These are phyloP conservation scores for Tetrahymena elliotti DNA, from an alignment of 73 alveolate species.

Conservation along the genomic window DNA sequence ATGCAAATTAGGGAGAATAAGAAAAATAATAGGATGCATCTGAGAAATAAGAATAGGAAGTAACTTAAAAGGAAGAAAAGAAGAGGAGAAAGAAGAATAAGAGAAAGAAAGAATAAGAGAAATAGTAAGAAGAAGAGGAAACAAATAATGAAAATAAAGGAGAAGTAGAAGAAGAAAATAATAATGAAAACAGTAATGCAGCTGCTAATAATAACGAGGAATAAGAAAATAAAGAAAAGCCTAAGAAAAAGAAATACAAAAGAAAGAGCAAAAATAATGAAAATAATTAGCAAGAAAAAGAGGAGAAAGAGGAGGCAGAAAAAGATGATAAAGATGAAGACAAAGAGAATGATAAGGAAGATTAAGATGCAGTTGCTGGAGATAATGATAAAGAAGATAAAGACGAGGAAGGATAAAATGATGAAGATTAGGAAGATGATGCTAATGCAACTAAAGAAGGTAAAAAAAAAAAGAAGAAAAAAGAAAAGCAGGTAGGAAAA, in stretches of 20 bases:
- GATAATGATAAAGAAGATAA: not conserved
- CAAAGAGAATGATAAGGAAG: not conserved
- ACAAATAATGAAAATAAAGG: not conserved
- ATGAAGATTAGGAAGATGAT: not conserved
- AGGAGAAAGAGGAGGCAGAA: not conserved
- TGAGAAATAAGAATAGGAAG: not conserved
- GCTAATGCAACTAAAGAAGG: not conserved
- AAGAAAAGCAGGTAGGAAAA: not conserved
- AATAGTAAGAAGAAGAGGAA: not conserved
- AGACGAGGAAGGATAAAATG: not conserved
- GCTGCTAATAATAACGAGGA: not conserved
- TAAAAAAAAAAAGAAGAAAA: not conserved
- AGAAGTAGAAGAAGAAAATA: not conserved
- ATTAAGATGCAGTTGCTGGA: not conserved
- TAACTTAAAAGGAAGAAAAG: not conserved
- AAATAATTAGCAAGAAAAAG: not conserved
- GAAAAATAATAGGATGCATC: not conserved
- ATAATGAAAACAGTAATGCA: not conserved
- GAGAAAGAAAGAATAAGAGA: not conserved
- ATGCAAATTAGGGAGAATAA: not conserved
- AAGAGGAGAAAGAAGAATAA: not conserved
- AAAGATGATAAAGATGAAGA: not conserved
- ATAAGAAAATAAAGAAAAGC: not conserved
- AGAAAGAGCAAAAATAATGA: not conserved
- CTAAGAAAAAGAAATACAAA: not conserved